Base-by-base conservation (phyloP, 495 filamentous ascomycete species). In the Penicillium longicatenatum region DNA sequence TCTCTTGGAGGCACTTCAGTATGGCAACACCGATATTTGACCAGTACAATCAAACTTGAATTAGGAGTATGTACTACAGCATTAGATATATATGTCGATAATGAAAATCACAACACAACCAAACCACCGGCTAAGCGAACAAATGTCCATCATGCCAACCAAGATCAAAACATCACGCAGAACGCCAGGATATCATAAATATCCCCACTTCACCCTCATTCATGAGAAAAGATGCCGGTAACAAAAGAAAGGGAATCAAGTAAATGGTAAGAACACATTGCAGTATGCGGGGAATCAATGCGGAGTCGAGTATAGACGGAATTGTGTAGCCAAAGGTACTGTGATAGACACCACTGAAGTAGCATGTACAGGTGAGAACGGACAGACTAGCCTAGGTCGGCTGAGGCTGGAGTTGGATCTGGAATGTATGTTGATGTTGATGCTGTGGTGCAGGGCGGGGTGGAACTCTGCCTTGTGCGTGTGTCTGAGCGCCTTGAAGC, bases 381-480 rank as follows among this genome's bases (percentile, higher is more conserved):
- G 33, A 11, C 6, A 20, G 10, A 35, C 26, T 39, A 48, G 48
- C 53, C 53, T 22, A 55, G 19, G 58, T 68, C 16, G 65, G 61
- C 45, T 70, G 61, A 6, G 59, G 56, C 20, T 65, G 58, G 24
- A 70, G 56, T 47, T 70, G 61, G 19, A 70, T 54, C 29, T 70
- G 67, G 59, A 70, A 70, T 6, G 64, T 67, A 44, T 70, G 67
- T 37, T 70, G 67, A 21, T 70, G 64, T 26, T 70, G 64, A 55
- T 66, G 63, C 31, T 70, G 68, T 1, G 67, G 67, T 22, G 67
- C 62, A 26, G 67, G 67, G 1, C 59, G 50, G 3, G 64, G 63
- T 21, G 63, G 63, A 10, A 59, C 58, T 42, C 60, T 58, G 17
- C 39, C 50, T 14, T 59, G 57, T 29, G 57, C 55, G 1, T 54